Base-by-base conservation (phyloP, 2,329 filamentous ascomycete species). In the Tolypocladium tundrense region DNA sequence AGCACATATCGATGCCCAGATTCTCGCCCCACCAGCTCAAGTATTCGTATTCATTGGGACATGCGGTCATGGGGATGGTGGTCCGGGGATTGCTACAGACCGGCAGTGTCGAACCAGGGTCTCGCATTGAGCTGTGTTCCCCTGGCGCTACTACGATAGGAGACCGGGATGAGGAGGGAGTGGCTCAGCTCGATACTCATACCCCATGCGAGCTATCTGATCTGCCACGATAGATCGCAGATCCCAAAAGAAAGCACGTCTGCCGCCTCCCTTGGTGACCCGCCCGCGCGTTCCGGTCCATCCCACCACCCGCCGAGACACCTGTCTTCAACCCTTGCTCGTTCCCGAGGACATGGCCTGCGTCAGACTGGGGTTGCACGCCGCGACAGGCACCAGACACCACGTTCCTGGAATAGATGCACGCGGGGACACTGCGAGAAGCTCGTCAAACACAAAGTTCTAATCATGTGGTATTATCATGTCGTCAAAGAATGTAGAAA, bases 401-500 rank as follows among this genome's bases (percentile, higher is more conserved):
- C 43, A 31, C 8, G 48, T 13, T 19, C 9, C 31, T 5, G 4
- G 16, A 51, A 33, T 16, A 50, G 14, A 8, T 2, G 6, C 33
- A 16, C 27, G 6, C 48, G 21, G 9, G 4, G 3, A 10, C 4
- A 11, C 8, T 33, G 27, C 48, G n/a, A 31, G 4, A 14, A 19
- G 3, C 21, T 27, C 21, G 27, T 48, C 21, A 8, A 19, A 3
- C 27, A 10, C 48, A 51, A 51, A 51, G 8, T 2, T 43, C 42
- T 62, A 60, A 57, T 50, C 37, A 59, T 58, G 57, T 60, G 57
- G 59, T 60, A 60, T 60, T 62, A 60, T 57, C 16, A 56, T 58
- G 7, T 39, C 42, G 33, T 51, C 56, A 19, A 35, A 51, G 8
- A 35, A 51, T 16, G 35, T 51, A 14, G 48, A 5, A 13, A 13